These are phyloP conservation scores for Sclerotinia nivalis DNA, from an alignment of 2,329 filamentous ascomycete species.

Conservation along the genomic window DNA sequence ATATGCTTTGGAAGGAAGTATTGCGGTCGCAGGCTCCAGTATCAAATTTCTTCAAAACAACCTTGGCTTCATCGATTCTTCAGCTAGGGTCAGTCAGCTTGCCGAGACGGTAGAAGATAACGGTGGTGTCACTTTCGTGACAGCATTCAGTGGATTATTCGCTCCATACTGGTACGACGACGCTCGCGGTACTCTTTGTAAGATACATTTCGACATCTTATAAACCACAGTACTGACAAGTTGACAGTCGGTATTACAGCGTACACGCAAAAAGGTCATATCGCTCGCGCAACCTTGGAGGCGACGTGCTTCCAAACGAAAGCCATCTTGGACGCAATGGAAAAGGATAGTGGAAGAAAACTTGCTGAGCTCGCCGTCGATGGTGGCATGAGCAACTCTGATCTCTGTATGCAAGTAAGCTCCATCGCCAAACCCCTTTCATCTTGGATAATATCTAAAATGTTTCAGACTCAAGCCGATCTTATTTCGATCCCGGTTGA, in stretches of 20 bases:
- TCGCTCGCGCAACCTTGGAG: constrained; percentile 70
- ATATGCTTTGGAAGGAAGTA: constrained; percentile 76
- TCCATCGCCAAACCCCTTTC: background rate
- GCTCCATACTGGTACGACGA: constrained; percentile 78
- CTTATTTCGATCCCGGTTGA: constrained; percentile 78
- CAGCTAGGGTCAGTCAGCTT: constrained; percentile 63
- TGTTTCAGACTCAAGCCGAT: constrained; percentile 68
- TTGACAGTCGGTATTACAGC: constrained; percentile 63
- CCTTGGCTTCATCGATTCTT: constrained; percentile 61
- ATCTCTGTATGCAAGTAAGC: constrained; percentile 68
- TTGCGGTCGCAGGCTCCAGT: constrained; percentile 74
- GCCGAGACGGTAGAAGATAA: constrained; percentile 65
- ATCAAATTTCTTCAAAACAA: constrained; percentile 72
- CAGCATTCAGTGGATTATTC: constrained; percentile 71
- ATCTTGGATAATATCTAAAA: background rate
- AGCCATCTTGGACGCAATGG: constrained; percentile 72
- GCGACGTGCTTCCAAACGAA: constrained; percentile 75
- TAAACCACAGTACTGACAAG: constrained; percentile 22
- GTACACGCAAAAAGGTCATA: constrained; percentile 68
- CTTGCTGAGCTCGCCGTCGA: constrained; percentile 66
- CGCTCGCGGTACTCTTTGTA: constrained; percentile 68
- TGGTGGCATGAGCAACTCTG: constrained; percentile 71
- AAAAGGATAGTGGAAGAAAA: constrained; percentile 66
- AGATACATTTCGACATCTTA: constrained; percentile 34
- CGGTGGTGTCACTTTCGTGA: constrained; percentile 69